A percentile compares a stretch with the other conserved stretches of the same genome.
Conservation (phyloP, 805 yeast genomes). For the Sugiyamaella valdiviana region DNA sequence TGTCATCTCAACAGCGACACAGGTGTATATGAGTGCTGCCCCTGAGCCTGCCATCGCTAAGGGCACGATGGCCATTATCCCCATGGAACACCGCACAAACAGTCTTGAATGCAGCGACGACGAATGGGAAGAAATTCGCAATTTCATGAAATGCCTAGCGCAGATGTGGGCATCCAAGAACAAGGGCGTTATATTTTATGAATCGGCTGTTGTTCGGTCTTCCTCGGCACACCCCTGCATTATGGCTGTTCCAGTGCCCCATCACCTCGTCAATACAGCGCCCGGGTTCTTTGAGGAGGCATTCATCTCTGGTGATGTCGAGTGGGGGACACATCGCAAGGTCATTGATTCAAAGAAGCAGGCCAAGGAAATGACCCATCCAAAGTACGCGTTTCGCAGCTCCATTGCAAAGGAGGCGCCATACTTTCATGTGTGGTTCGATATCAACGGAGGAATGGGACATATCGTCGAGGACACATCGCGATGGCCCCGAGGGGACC, state of each 20-base stretch:
- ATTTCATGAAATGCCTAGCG: constrained; percentile 39
- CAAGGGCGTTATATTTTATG: constrained; percentile 42
- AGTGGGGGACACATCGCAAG: constrained; percentile 36
- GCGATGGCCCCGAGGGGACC: constrained; percentile 43
- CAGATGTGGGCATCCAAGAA: constrained; percentile 35
- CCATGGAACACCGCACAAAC: constrained; percentile 37
- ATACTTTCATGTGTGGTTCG: constrained; percentile 47
- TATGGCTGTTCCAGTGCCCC: constrained; percentile 41
- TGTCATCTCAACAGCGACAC: constrained; percentile 34
- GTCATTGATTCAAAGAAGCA: constrained; percentile 36
- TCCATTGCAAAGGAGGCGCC: constrained; percentile 44
- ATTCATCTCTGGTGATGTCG: constrained; percentile 34
- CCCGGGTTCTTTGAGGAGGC: constrained; percentile 41
- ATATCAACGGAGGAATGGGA: constrained; percentile 43
- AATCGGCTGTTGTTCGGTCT: constrained; percentile 32
- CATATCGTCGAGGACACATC: constrained; percentile 41
- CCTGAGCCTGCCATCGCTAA: constrained; percentile 38
- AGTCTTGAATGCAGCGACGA: constrained; percentile 39
- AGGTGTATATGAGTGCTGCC: constrained; percentile 35
- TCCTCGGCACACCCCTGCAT: constrained; percentile 37
- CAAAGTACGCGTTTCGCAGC: constrained; percentile 25
- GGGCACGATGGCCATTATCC: constrained; percentile 37
- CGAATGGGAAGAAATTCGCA: constrained; percentile 40
- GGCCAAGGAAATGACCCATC: constrained; percentile 20
- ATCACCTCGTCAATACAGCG: constrained; percentile 28